Conservation (phyloP, 2,329 filamentous ascomycete genomes). For the Torrubiella hemipterigena region DNA sequence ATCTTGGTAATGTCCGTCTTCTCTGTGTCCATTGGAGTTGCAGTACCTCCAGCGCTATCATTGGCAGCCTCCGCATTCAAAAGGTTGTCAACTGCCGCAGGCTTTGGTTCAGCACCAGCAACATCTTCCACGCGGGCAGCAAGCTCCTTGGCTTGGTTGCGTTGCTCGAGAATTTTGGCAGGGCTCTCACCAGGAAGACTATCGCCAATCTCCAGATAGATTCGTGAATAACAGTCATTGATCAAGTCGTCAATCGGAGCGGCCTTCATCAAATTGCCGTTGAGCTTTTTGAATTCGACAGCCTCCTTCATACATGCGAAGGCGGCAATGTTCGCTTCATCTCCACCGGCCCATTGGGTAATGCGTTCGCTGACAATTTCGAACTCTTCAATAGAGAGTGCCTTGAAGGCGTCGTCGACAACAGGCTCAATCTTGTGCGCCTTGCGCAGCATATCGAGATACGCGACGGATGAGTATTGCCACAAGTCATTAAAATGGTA, state of each 20-base stretch:
- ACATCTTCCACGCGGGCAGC: conserved; percentile 23
- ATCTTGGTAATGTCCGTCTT: conserved; percentile 25
- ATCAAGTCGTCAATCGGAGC: conserved; percentile 86
- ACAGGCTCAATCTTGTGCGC: conserved; percentile 31
- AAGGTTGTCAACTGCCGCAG: conserved; percentile 18
- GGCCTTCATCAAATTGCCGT: conserved; percentile 77
- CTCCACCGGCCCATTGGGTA: conserved; percentile 37
- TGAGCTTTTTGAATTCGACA: conserved; percentile 57
- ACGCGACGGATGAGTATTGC: conserved; percentile 42
- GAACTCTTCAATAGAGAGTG: conserved; percentile 41
- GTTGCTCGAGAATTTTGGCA: conserved; percentile 32
- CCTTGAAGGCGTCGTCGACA: conserved; percentile 44
- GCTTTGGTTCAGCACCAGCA: conserved; percentile 21
- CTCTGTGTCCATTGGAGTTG: conserved; percentile 24
- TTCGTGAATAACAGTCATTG: conserved; percentile 71
- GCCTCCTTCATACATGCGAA: conserved; percentile 45
- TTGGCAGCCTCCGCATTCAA: conserved; percentile 29
- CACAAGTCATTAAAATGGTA: conserved; percentile 51
- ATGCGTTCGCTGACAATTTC: conserved; percentile 44
- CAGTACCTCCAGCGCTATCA: conserved; percentile 20
- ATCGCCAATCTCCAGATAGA: conserved; percentile 58
- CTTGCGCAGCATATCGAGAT: conserved; percentile 39
- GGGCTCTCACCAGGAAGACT: conserved; percentile 41
- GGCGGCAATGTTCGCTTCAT: conserved; percentile 24
- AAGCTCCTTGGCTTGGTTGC: conserved; percentile 28